Conservation (phyloP, 345 rosid genomes). For the Populus tremula region DNA sequence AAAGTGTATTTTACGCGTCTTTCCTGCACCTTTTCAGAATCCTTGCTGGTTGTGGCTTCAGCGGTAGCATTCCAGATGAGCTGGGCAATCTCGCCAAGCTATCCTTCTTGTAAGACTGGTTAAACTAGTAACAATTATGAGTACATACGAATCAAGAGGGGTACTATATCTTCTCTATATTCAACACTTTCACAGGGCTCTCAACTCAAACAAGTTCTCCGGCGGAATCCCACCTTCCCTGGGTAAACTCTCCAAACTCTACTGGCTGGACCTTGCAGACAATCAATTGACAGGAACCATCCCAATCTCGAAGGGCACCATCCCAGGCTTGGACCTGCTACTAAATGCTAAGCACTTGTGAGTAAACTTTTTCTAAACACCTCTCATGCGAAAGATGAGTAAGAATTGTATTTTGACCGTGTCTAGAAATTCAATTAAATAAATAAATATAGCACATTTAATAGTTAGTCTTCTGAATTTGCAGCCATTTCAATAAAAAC, state of each 20-base stretch:
- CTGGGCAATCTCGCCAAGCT: conserved; percentile 72
- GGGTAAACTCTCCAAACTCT: conserved; percentile 74
- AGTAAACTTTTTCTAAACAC: conserved; percentile 22
- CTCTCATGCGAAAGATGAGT: background rate
- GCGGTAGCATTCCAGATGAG: conserved; percentile 76
- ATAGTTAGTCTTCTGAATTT: conserved; percentile 18
- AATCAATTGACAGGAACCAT: conserved; percentile 74
- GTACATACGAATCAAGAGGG: background rate
- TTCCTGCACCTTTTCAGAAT: conserved; percentile 48
- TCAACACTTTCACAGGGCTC: conserved; percentile 54
- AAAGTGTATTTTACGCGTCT: background rate
- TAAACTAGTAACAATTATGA: background rate
- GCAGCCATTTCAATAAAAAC: conserved; percentile 94
- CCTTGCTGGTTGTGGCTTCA: conserved; percentile 83
- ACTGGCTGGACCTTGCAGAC: conserved; percentile 86
- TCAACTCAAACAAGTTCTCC: conserved; percentile 85
- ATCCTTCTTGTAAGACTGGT: conserved; percentile 73
- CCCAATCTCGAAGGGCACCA: conserved; percentile 55
- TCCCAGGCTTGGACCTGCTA: conserved; percentile 78
- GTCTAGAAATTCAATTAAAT: background rate
- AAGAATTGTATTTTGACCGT: background rate
- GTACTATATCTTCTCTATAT: background rate
- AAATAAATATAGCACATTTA: background rate
- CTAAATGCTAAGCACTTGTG: conserved; percentile 84
- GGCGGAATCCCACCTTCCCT: conserved; percentile 75